Conservation (phyloP, 176 grass and related monocot genomes). For the Oryza meridionalis region DNA sequence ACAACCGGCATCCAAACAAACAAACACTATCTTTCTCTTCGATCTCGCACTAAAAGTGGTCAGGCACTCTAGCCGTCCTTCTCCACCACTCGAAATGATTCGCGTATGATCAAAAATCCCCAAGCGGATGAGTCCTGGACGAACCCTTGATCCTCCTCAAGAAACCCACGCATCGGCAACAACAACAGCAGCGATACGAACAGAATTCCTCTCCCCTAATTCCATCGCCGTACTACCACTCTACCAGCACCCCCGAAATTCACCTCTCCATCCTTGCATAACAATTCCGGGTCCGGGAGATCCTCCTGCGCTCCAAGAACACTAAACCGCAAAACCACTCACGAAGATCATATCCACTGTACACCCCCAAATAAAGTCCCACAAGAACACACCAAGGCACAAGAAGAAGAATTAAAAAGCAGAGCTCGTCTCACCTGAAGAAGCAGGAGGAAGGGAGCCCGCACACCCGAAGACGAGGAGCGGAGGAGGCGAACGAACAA, state of each 20-base stretch:
- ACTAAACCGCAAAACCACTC: background rate
- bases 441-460: background rate
- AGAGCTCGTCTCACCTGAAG: conserved; percentile 24
- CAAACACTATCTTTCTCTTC: background rate
- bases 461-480: background rate
- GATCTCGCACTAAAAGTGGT: conserved; percentile 20
- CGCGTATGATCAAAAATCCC: background rate
- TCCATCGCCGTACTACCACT: background rate
- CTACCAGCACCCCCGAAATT: background rate
- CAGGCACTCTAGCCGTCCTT: background rate
- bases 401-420: background rate
- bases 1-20: background rate
- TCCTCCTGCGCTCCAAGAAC: background rate
- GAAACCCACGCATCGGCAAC: background rate
- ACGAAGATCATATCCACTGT: background rate
- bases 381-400: background rate
- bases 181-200: too few species aligned
- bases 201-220: conserved; percentile 6
- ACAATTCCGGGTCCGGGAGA: background rate
- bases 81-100: background rate
- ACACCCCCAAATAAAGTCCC: background rate
- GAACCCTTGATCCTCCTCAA: background rate
- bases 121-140: background rate
- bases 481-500: background rate
- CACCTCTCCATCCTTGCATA: background rate